These are phyloP conservation scores for Telfairia occidentalis DNA, from an alignment of 331 rosid genomes.

Conservation along the genomic window DNA sequence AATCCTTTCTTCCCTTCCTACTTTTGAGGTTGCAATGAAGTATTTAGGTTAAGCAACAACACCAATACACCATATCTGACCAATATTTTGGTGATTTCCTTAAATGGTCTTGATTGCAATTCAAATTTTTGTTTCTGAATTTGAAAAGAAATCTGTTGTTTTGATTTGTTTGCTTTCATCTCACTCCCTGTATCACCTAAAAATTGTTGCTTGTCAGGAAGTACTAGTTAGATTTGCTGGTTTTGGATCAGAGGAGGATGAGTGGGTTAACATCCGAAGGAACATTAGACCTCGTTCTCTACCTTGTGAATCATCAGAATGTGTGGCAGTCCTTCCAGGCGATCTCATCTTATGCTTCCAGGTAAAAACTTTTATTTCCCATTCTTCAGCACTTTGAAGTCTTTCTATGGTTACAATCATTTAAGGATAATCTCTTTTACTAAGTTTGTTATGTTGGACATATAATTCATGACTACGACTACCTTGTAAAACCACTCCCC, in stretches of 20 bases:
- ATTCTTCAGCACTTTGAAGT: not conserved
- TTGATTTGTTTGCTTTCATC: not conserved
- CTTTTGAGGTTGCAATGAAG: not conserved
- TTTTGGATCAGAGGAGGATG: constrained; percentile 96
- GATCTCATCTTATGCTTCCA: constrained; percentile 96
- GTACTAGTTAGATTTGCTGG: constrained; percentile 86
- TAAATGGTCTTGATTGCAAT: not conserved
- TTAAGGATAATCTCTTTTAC: not conserved
- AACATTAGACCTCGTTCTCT: constrained; percentile 92
- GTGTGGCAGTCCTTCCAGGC: constrained; percentile 94
- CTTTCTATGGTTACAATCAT: not conserved
- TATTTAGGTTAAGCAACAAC: not conserved
- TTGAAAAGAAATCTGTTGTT: not conserved
- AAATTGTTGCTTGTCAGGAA: constrained; percentile 38
- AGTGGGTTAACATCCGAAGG: constrained; percentile 74
- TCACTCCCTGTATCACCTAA: not conserved
- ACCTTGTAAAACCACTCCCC: not conserved
- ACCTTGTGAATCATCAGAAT: constrained; percentile 96
- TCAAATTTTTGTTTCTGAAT: not conserved
- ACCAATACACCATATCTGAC: not conserved
- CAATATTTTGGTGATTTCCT: not conserved
- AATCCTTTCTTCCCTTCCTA: not conserved
- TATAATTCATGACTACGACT: not conserved
- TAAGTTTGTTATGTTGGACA: not conserved
- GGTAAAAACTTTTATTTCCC: constrained; percentile 25